Evolutionary conservation across 305 asterid species (phyloP).

Genomic region (Salvia sclarea): DNA sequence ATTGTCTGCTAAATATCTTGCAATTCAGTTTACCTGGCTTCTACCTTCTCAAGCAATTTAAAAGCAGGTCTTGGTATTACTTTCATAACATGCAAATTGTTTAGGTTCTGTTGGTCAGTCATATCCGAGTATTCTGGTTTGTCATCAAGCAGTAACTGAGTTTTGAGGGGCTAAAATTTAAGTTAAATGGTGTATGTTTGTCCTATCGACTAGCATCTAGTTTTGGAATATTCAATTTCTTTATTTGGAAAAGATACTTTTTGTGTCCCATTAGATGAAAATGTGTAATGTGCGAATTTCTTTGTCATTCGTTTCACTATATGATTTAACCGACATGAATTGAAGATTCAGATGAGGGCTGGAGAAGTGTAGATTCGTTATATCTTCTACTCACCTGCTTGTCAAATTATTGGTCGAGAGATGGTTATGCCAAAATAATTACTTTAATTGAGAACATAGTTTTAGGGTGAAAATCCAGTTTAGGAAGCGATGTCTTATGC

Average conservation of each 20-base stretch:
- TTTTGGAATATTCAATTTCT: slow-evolving; percentile 12
- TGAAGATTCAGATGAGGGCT: slow-evolving; percentile 8
- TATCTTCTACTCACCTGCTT: not conserved
- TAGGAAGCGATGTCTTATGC: slow-evolving; percentile 2
- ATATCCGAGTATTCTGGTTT: slow-evolving; percentile 18
- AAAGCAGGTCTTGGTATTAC: slow-evolving; percentile 20
- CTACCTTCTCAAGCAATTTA: slow-evolving; percentile 23
- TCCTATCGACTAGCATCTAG: slow-evolving; percentile 13
- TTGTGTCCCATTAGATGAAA: slow-evolving; percentile 14
- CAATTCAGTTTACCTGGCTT: slow-evolving; percentile 22
- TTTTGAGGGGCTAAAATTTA: slow-evolving; percentile 23
- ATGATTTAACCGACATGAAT: slow-evolving; percentile 1
- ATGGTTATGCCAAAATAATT: not conserved
- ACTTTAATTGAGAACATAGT: slow-evolving; percentile 8
- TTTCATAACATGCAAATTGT: slow-evolving; percentile 6
- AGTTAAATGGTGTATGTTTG: slow-evolving; percentile 23
- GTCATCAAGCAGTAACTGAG: slow-evolving; percentile 19
- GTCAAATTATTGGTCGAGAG: slow-evolving; percentile 8
- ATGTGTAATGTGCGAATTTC: slow-evolving; percentile 10
- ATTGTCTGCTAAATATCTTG: slow-evolving; percentile 9
- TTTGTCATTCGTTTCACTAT: slow-evolving; percentile 9
- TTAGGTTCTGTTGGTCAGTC: slow-evolving; percentile 24
- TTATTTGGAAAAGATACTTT: slow-evolving; percentile 15
- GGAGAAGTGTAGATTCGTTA: not conserved
- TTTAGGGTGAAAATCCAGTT: not conserved